A percentile compares a stretch with the other conserved stretches of the same genome.
These are phyloP conservation scores for Boletellus ananas DNA, from an alignment of 768 basidiomycete species.

Conservation along the genomic window DNA sequence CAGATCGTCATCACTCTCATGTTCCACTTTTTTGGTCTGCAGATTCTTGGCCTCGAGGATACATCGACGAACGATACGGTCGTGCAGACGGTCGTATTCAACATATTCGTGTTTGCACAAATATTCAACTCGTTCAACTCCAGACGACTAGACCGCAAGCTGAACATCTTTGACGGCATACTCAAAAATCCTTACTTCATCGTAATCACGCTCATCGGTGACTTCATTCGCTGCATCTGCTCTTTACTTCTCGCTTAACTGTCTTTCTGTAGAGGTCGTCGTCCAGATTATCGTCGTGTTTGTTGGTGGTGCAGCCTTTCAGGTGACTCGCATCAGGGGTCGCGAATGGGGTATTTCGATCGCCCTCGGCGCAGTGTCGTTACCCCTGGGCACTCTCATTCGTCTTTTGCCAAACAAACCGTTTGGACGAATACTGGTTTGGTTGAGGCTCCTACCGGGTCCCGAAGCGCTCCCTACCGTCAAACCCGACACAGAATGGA, in stretches of 20 bases:
- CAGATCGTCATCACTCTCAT: constrained; percentile 80
- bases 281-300: constrained; percentile 88
- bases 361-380: constrained; percentile 79
- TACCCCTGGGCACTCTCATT: constrained; percentile 82
- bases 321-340: constrained; percentile 73
- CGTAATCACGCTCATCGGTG: constrained; percentile 79
- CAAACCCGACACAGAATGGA: constrained; percentile 63
- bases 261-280: constrained; percentile 60
- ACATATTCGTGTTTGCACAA: constrained; percentile 96
- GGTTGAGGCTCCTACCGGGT: constrained; percentile 56
- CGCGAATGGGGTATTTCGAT: constrained; percentile 93
- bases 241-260: constrained; percentile 5
- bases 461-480: constrained; percentile 60
- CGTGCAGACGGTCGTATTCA: constrained; percentile 90
- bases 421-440: constrained; percentile 60
- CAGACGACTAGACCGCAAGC: constrained; percentile 74
- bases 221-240: constrained; percentile 17
- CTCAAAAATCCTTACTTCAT: constrained; percentile 80
- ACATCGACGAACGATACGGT: constrained; percentile 35
- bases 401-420: constrained; percentile 79
- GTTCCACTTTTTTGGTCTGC: constrained; percentile 80
- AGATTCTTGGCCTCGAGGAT: constrained; percentile 61
- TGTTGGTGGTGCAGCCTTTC: constrained; percentile 88
- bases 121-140: constrained; percentile 96
- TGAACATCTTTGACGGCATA: constrained; percentile 90